A percentile compares a stretch with the other conserved stretches of the same genome.
Conservation (phyloP, 2,329 filamentous ascomycete genomes). For the Trichophyton rubrum region DNA sequence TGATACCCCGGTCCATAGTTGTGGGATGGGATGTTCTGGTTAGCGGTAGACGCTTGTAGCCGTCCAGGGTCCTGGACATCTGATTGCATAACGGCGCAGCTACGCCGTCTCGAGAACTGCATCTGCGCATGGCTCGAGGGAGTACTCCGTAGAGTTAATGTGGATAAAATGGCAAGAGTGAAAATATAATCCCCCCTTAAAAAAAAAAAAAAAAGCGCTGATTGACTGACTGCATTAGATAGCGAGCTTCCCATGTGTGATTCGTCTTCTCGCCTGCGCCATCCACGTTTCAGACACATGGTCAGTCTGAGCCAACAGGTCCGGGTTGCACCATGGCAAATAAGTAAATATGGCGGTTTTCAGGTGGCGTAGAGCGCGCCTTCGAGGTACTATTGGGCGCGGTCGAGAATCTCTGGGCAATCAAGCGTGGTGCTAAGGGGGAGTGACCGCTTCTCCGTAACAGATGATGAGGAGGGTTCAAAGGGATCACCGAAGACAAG, state of each 20-base stretch:
- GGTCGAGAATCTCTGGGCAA: neutral
- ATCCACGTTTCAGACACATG: conserved; percentile 4
- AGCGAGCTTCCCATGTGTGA: neutral
- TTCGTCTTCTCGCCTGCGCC: neutral
- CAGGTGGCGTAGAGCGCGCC: neutral
- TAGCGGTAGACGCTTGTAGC: neutral
- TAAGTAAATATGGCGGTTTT: neutral
- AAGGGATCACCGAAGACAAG: neutral
- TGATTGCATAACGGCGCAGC: neutral
- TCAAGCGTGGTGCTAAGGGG: neutral
- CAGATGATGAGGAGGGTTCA: neutral
- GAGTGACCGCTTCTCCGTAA: neutral
- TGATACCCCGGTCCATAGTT: neutral
- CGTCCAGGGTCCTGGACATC: neutral
- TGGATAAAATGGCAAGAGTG: neutral
- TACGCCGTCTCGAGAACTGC: neutral
- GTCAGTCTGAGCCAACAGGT: conserved; percentile 1
- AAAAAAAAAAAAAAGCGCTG: neutral
- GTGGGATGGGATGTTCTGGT: neutral
- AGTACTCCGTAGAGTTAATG: neutral
- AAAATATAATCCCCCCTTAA: neutral
- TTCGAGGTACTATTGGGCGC: neutral
- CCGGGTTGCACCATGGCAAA: neutral
- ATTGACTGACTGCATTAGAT: neutral
- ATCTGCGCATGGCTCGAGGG: neutral